Base-by-base conservation (phyloP, 2,329 filamentous ascomycete species). In the Neoascochyta sp. region DNA sequence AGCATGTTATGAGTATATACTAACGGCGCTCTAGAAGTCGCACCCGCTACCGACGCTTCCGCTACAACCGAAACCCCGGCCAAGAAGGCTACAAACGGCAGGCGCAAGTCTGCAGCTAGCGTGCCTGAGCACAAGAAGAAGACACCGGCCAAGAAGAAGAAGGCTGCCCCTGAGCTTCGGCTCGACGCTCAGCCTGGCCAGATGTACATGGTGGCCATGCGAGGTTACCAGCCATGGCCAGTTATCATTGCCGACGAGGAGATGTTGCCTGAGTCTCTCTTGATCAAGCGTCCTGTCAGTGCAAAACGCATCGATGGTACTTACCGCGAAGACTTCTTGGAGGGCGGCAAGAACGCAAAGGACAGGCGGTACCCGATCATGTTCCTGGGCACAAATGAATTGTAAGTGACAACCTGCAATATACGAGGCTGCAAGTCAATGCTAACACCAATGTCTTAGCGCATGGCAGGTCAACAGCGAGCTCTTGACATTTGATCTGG, bases 331-430 rank as follows among this genome's bases (percentile, higher is more conserved):
- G 85, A 90, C 44, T 95, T 86, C 57, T 78, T 81, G 22, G 88
- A 95, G 52, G 89, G 84, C 39, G 90, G 86, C 51, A 92, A 92
- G 70, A 84, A 88, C 46, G 80, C 77, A 22, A 78, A 81, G 40
- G 88, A 95, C 64, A 78, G 90, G 43, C 88, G 84, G 16, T 96
- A 88, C 60, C 86, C 90, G 4, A 81, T 96, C 56, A 95, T 96
- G 90, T 96, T 95, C 62, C 70, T 96, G 28, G 74, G 79, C 43
- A 95, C 89, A 20, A 95, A 96, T 55, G 90, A 96, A 73, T 96
- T 98, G 92, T 98, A 69, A 78, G 90, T 79, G 3, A 17, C 24
- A 20, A 39, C 10, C 10, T n/a, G n/a, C n/a, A n/a, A n/a, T n/a
- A n/a, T n/a, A n/a, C n/a, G n/a, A n/a, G n/a, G n/a, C n/a, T n/a